Evolutionary conservation across 768 basidiomycete species (phyloP), one percentile per base, ranked within the genome.

Genomic region (Leucocoprinus sp.): DNA sequence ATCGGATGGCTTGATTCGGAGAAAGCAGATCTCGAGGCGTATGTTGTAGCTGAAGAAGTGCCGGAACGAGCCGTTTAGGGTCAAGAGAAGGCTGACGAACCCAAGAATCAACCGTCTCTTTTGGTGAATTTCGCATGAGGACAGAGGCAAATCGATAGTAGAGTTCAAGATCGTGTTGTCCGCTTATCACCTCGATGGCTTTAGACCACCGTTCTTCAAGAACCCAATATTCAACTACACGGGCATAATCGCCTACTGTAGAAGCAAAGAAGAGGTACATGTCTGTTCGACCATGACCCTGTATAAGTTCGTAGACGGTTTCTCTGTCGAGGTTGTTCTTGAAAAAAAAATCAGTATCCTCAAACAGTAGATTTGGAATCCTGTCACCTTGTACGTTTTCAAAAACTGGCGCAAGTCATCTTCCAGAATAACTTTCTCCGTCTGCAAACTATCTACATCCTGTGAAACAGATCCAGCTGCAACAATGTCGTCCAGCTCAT

Each of bases 391-490:
- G 68, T 98, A 98, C 0, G 90, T 95, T 47, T 87, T 82, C 37
- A 98, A 80, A 63, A 99, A 98, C 37, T 93, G 86, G 34, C 81
- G 74, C 29, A 98, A 72, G 58, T 99, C 96, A 35, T 97, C 96
- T 55, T 96, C 93, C 15, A 97, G 70, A 26, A 97, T 82, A 12
- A 67, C 65, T 35, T 84, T 74, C 59, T 97, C 93, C 2, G 81
- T 72, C 38, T 78, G 73, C 23, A 98, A 64, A 58, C 93, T 93
- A 42, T 93, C 87, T 12, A 84, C 82, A 52, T 95, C 88, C 42
- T 82, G 80, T 8, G 84, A 78, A 11, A 80, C 71, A 1, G 79
- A 79, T 61, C 93, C 91, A 0, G 93, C 88, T 0, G 91, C 92
- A 21, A 93, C 80, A 14, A 93, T 71, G 57, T 98, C 96, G 57